These are phyloP conservation scores for Epichloe typhina DNA, from an alignment of 2,329 filamentous ascomycete species.

Conservation along the genomic window DNA sequence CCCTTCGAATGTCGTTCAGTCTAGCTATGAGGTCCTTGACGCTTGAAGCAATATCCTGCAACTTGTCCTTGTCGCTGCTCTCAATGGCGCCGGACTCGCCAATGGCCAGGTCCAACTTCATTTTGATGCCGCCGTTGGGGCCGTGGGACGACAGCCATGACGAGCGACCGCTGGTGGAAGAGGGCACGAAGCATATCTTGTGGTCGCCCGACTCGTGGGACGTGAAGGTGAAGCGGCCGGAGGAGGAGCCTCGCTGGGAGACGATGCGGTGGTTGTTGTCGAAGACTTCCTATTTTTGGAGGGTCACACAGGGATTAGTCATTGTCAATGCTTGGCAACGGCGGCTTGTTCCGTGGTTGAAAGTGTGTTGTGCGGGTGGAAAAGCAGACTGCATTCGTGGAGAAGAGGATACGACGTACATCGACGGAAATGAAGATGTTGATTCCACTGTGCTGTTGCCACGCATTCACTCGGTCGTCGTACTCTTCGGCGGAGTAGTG, in stretches of 20 bases:
- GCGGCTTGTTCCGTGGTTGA: neutral
- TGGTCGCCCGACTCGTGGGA: constrained; percentile 92
- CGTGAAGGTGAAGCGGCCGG: constrained; percentile 88
- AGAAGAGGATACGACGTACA: constrained; percentile 28
- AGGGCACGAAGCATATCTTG: constrained; percentile 85
- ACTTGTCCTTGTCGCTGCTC: constrained; percentile 84
- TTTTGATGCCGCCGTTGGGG: constrained; percentile 63
- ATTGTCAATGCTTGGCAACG: neutral
- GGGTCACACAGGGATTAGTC: neutral
- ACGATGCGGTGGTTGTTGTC: constrained; percentile 97
- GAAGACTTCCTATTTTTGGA: constrained; percentile 58
- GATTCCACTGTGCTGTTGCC: constrained; percentile 60
- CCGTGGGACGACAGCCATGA: constrained; percentile 58
- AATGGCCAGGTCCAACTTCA: constrained; percentile 83
- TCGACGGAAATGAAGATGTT: constrained; percentile 87
- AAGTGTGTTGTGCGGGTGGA: neutral
- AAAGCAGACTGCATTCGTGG: neutral
- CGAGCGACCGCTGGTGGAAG: constrained; percentile 53
- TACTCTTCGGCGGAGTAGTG: constrained; percentile 81
- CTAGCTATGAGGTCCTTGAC: constrained; percentile 81
- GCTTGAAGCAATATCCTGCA: constrained; percentile 76
- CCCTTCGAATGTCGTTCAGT: constrained; percentile 75
- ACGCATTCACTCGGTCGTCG: constrained; percentile 55
- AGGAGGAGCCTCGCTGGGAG: constrained; percentile 61
- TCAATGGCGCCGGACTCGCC: constrained; percentile 91